These are phyloP conservation scores for Rosa multiflora DNA, from an alignment of 306 rosid species.

Conservation along the genomic window DNA sequence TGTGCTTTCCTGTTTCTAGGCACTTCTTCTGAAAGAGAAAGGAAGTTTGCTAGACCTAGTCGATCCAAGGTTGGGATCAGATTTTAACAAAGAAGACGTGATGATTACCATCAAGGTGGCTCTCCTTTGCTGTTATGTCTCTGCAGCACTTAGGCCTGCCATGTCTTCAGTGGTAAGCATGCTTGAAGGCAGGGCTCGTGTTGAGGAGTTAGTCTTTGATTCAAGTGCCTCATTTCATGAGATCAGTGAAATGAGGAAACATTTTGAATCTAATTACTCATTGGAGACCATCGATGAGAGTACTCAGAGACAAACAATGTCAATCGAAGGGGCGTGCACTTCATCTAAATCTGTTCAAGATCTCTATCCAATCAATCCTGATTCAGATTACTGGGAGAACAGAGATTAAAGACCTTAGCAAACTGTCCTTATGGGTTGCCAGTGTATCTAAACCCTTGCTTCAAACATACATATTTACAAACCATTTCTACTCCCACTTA, in stretches of 20 bases:
- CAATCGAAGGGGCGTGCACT: conserved; percentile 24
- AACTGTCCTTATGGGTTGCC: background rate
- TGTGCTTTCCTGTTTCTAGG: conserved; percentile 19
- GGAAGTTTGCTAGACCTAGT: conserved; percentile 34
- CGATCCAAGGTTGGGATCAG: conserved; percentile 36
- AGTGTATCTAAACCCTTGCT: background rate
- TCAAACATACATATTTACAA: background rate
- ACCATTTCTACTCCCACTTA: background rate
- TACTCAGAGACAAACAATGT: background rate
- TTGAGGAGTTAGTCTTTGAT: conserved; percentile 22
- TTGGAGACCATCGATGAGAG: background rate
- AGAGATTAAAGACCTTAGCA: background rate
- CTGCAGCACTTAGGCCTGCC: conserved; percentile 32
- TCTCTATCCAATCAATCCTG: conserved; percentile 32
- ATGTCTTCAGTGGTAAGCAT: conserved; percentile 50
- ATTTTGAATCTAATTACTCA: background rate
- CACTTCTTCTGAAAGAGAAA: conserved; percentile 18
- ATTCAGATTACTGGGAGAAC: conserved; percentile 22
- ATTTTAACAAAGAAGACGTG: conserved; percentile 28
- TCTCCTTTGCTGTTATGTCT: conserved; percentile 32
- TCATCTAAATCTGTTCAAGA: conserved; percentile 34
- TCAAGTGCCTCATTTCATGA: conserved; percentile 10
- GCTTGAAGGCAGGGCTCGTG: conserved; percentile 33
- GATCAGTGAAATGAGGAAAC: conserved; percentile 23
- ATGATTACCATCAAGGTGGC: conserved; percentile 33